Evolutionary conservation across 202 grass and related monocot genomes (phyloP).

Genomic region (Tripidium arundinaceum): DNA sequence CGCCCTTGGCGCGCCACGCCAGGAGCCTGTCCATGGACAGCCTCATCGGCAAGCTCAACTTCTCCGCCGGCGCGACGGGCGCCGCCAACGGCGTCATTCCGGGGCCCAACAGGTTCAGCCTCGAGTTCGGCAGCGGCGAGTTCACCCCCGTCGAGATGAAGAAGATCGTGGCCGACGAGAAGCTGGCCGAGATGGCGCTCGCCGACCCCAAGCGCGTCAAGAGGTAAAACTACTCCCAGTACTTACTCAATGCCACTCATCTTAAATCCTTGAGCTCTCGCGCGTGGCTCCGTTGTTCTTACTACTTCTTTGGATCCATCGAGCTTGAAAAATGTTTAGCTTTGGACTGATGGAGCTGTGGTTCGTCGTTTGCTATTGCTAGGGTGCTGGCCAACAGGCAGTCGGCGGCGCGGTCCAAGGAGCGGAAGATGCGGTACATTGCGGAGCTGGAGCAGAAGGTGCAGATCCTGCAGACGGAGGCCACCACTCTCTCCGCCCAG

Average conservation of each 20-base stretch:
- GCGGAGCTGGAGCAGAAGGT: slow-evolving; percentile 91
- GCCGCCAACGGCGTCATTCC: not conserved
- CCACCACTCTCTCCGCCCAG: slow-evolving; percentile 76
- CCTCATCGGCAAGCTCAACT: slow-evolving; percentile 68
- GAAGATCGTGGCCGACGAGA: slow-evolving; percentile 93
- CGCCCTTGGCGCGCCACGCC: slow-evolving; percentile 35
- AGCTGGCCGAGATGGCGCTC: slow-evolving; percentile 85
- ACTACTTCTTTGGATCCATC: not conserved
- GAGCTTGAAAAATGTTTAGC: not conserved
- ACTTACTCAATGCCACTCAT: not conserved
- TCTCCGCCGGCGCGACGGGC: slow-evolving; percentile 16
- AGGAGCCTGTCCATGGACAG: slow-evolving; percentile 94
- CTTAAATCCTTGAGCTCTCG: not conserved
- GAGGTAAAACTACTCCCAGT: slow-evolving; percentile 47
- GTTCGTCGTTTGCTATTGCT: not conserved
- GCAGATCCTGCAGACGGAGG: slow-evolving; percentile 86
- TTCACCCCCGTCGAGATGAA: slow-evolving; percentile 77
- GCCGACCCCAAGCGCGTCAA: slow-evolving; percentile 93
- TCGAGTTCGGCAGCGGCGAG: slow-evolving; percentile 78
- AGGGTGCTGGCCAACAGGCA: slow-evolving; percentile 96
- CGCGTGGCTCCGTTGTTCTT: not conserved
- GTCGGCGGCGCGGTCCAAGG: slow-evolving; percentile 93
- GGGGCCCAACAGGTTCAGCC: slow-evolving; percentile 51
- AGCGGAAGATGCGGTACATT: slow-evolving; percentile 86
- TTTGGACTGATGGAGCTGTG: not conserved